A percentile compares a stretch with the other conserved stretches of the same genome.
Evolutionary conservation across 2,329 filamentous ascomycete genomes (phyloP).

Genomic region (Paraphaeosphaeria minitans): DNA sequence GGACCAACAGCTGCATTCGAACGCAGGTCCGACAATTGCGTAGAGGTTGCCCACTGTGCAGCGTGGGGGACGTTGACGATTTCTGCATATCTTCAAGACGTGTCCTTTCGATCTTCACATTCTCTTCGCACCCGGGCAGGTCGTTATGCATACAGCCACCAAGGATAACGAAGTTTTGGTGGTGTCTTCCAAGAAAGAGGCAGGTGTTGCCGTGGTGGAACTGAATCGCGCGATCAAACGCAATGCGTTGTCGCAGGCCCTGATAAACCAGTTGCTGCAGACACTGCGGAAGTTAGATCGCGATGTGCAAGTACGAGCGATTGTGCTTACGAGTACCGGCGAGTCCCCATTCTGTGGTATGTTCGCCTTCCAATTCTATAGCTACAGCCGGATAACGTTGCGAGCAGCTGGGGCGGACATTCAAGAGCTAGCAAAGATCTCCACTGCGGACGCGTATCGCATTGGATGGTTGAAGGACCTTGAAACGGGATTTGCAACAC

Average conservation of each 20-base stretch:
- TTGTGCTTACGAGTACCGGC: slow-evolving; percentile 78
- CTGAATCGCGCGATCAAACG: slow-evolving; percentile 61
- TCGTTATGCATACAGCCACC: not conserved
- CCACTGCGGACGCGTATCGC: slow-evolving; percentile 82
- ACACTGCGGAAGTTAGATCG: slow-evolving; percentile 18
- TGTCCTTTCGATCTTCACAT: not conserved
- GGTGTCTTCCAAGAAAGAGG: slow-evolving; percentile 21
- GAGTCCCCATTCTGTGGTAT: slow-evolving; percentile 73
- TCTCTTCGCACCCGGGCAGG: not conserved
- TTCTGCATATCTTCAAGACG: not conserved
- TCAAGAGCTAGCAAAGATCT: slow-evolving; percentile 91
- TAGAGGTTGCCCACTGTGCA: not conserved
- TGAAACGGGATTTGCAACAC: slow-evolving; percentile 75
- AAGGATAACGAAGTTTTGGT: slow-evolving; percentile 8
- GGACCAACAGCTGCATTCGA: not conserved
- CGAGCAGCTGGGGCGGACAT: slow-evolving; percentile 82
- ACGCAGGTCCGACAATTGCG: not conserved
- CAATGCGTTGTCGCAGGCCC: slow-evolving; percentile 60
- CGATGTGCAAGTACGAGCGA: slow-evolving; percentile 19
- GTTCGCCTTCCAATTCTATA: slow-evolving; percentile 36
- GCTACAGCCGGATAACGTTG: slow-evolving; percentile 13
- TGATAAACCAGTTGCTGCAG: slow-evolving; percentile 49
- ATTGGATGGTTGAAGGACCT: slow-evolving; percentile 89
- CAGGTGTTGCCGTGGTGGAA: slow-evolving; percentile 54
- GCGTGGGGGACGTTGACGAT: not conserved